Conservation (phyloP, 1,284 basidiomycete genomes). For the Puccinia hordei region DNA sequence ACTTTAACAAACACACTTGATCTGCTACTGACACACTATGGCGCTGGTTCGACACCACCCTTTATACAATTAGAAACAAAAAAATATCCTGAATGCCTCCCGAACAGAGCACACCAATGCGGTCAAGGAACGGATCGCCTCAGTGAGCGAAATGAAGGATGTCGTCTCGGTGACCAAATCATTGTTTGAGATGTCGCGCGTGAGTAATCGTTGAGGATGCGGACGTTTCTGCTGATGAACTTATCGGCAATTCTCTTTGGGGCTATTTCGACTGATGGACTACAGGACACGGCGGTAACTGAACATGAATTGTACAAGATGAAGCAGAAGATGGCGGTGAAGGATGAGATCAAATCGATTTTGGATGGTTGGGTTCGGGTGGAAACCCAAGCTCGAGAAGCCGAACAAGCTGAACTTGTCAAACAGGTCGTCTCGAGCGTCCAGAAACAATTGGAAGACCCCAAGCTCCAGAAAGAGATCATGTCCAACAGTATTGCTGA, state of each 20-base stretch:
- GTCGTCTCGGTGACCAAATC: slow-evolving; percentile 85
- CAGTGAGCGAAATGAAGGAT: slow-evolving; percentile 89
- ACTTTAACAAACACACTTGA: too few species aligned
- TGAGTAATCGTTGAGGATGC: slow-evolving; percentile 57
- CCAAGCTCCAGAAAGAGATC: slow-evolving; percentile 91
- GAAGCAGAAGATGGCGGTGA: slow-evolving; percentile 82
- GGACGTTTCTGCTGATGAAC: neutral
- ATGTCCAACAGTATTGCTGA: slow-evolving; percentile 80
- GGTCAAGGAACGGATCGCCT: slow-evolving; percentile 87
- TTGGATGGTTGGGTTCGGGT: slow-evolving; percentile 97
- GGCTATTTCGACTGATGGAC: neutral
- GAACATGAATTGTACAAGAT: slow-evolving; percentile 89
- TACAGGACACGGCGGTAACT: slow-evolving; percentile 83
- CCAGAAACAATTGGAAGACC: slow-evolving; percentile 76
- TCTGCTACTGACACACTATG: neutral
- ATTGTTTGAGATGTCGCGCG: slow-evolving; percentile 91
- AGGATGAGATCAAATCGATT: slow-evolving; percentile 87
- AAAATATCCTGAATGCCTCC: slow-evolving; percentile 76
- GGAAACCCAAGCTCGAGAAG: slow-evolving; percentile 95
- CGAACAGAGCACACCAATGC: slow-evolving; percentile 88
- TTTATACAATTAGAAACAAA: slow-evolving; percentile 66
- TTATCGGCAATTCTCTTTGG: neutral
- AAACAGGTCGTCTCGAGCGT: slow-evolving; percentile 85
- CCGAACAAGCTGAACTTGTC: slow-evolving; percentile 87
- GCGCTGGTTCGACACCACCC: neutral